phyloP scores from a whole-genome alignment of 108 stramenopile genomes.

The Phaeodactylum tricornutum region DNA sequence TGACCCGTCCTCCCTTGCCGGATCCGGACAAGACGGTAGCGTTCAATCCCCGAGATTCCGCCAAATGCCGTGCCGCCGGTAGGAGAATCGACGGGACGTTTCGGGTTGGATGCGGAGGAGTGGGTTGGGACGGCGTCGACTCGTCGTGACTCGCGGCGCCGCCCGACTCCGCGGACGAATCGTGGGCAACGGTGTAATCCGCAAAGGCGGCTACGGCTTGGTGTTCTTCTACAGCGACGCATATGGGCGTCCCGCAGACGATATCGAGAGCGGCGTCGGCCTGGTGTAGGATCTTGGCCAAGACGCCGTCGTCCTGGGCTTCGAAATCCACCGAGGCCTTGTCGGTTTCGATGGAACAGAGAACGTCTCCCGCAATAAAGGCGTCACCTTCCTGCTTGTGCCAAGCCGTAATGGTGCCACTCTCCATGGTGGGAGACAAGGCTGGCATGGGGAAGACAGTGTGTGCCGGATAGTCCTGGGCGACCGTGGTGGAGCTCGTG shows the following conservation, averaged over 20 bases:
- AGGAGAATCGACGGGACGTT: constrained; percentile 28
- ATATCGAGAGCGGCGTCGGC: constrained; percentile 71
- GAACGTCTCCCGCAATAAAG: constrained; percentile 83
- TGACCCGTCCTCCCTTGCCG: constrained; percentile 84
- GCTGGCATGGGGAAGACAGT: constrained; percentile 82
- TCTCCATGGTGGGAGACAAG: constrained; percentile 95
- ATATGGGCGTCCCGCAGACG: constrained; percentile 82
- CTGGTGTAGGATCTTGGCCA: constrained; percentile 88
- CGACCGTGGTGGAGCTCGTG: background rate
- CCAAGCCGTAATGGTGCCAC: constrained; percentile 85
- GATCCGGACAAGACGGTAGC: constrained; percentile 62
- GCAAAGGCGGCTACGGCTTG: constrained; percentile 84
- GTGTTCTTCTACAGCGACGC: constrained; percentile 84
- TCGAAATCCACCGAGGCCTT: constrained; percentile 95
- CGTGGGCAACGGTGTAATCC: constrained; percentile 41
- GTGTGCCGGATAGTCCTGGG: constrained; percentile 38
- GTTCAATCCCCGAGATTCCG: constrained; percentile 68
- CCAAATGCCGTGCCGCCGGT: constrained; percentile 76
- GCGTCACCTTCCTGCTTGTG: constrained; percentile 65
- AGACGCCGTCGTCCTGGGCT: constrained; percentile 91
- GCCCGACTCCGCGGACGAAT: background rate
- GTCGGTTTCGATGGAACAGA: constrained; percentile 97
- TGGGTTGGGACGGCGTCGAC: constrained; percentile 20
- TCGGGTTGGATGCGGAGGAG: constrained; percentile 11
- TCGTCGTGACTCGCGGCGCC: constrained; percentile 9